Base-by-base conservation (phyloP, 2,329 filamentous ascomycete species). In the Aspergillus udagawae region DNA sequence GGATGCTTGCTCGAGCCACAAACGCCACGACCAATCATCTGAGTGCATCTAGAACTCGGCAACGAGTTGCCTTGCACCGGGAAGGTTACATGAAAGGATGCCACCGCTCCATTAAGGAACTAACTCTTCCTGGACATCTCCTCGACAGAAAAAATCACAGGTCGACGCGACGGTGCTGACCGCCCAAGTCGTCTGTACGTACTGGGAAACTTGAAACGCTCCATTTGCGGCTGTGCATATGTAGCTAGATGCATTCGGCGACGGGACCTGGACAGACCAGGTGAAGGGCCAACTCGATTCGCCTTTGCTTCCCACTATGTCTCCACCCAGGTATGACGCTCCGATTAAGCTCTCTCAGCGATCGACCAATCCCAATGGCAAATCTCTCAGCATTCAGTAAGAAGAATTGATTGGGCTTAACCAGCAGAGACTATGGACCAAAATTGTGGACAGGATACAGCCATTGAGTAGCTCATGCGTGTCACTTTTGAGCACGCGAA, bases 321-420 rank as follows among this genome's bases (percentile, higher is more conserved):
- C 44, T 53, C 45, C 49, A 50, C 42, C 29, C 48, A 41, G 42
- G 25, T 44, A 47, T 51, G 35, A n/a, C 38, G 4, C 32, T 45
- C 4, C 35, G 38, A 58, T 53, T 56, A 56, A 50, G 45, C 56
- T 53, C 50, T 51, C 52, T 17, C 38, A 27, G 21, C 23, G 27
- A 55, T 55, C 38, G 35, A 35, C 57, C 55, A 60, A 57, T 60
- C 20, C 51, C 38, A 38, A 51, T 27, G 27, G 44, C 44, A 57
- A n/a, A 29, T 23, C 47, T 21, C 35, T 35, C 42, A 42, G 17
- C 12, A 38, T 23, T 35, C 42, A 42, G 17, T 12, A 25, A n/a
- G 27, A 17, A 38, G 21, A 25, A 27, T 45, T 51, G 47, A 29
- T 27, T 21, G 27, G 20, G 21, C 21, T 44, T 41, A 25, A 25